Percentiles rank a stretch among this genome's conserved stretches.
phyloP scores from a whole-genome alignment of 768 basidiomycete species.

The Butyriboletus loyo region DNA sequence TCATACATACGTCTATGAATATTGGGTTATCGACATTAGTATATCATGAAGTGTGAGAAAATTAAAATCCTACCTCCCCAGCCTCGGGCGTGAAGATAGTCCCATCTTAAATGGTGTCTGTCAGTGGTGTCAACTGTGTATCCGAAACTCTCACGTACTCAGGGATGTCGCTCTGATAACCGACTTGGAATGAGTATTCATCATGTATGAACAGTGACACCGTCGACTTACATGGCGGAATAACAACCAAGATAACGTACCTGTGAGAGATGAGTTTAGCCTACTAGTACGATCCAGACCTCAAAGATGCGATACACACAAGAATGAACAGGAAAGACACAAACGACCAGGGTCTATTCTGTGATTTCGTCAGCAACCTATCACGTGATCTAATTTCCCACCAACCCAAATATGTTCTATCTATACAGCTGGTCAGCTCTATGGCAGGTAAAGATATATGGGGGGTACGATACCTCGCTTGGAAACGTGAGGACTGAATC shows the following conservation, averaged over 20 bases:
- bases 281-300: not conserved
- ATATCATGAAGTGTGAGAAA: not conserved
- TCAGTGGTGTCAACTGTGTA: not conserved
- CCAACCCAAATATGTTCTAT: constrained; percentile 16
- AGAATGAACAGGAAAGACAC: constrained; percentile 10
- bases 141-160: not conserved
- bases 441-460: not conserved
- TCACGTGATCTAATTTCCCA: not conserved
- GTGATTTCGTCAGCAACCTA: not conserved
- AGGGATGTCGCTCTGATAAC: not conserved
- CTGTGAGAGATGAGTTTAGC: not conserved
- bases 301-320: not conserved
- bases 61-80: not conserved
- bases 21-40: not conserved
- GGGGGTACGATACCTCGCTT: constrained; percentile 5
- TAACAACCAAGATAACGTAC: constrained; percentile 13
- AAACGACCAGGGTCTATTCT: constrained; percentile 7
- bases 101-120: not conserved
- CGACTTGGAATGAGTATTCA: no score
- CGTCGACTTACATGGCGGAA: constrained; percentile 5
- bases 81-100: not conserved
- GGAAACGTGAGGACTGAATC: constrained; percentile 7
- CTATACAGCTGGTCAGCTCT: not conserved
- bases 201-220: no score
- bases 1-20: not conserved